Evolutionary conservation across 306 rosid species (phyloP).

Genomic region (Cicer chorassanicum): DNA sequence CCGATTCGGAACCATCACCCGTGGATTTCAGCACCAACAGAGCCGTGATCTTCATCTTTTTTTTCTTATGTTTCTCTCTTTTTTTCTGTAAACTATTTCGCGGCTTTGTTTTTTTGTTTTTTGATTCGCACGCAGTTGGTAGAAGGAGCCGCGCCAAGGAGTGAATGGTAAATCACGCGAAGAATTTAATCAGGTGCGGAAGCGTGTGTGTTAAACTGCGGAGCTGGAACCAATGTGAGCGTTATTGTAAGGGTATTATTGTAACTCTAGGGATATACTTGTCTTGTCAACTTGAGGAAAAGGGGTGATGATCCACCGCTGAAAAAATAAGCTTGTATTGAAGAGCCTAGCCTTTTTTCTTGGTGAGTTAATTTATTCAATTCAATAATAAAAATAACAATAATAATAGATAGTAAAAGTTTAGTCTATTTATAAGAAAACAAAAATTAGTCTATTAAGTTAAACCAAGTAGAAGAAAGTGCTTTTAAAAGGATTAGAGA

Average conservation of each 20-base stretch:
- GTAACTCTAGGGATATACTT: not conserved
- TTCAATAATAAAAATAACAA: too few relatives aligned
- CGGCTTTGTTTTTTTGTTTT: slow-evolving; percentile 18
- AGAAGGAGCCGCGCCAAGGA: not conserved
- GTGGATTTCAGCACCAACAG: slow-evolving; percentile 82
- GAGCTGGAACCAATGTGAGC: not conserved
- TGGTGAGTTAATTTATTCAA: too few relatives aligned
- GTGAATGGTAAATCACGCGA: not conserved
- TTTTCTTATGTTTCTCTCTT: slow-evolving; percentile 1
- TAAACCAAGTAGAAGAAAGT: too few relatives aligned
- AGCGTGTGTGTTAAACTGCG: not conserved
- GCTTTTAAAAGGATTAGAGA: too few relatives aligned
- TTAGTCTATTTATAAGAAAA: too few relatives aligned
- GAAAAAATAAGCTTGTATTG: too few relatives aligned
- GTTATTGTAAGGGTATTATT: not conserved
- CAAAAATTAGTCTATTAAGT: too few relatives aligned
- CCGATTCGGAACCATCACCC: slow-evolving; percentile 89
- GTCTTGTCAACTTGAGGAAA: not conserved
- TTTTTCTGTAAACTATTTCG: slow-evolving; percentile 1
- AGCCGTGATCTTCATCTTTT: slow-evolving; percentile 92
- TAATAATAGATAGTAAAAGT: too few relatives aligned
- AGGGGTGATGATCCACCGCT: not conserved
- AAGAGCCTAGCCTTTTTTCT: too few relatives aligned
- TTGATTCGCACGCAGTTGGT: slow-evolving; percentile 36
- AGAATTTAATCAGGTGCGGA: not conserved